Conservation (phyloP, 176 grass and related monocot genomes). For the Aegilops bicornis region DNA sequence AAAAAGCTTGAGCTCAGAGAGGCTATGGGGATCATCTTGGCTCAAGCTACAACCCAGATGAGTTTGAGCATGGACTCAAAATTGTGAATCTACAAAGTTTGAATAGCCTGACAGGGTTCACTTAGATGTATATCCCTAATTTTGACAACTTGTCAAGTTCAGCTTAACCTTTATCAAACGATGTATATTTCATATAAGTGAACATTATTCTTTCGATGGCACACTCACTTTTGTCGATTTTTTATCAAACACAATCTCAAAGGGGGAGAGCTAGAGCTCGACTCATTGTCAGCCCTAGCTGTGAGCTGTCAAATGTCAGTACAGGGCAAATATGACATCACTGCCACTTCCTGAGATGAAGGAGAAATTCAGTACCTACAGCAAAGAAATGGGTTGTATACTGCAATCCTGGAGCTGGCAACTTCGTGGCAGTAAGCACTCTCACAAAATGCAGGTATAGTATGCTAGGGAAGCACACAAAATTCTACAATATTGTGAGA, state of each 20-base stretch:
- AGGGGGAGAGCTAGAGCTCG: not conserved
- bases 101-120: not conserved
- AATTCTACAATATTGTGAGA: not conserved
- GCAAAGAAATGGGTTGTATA: not conserved
- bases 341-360: not conserved
- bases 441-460: not conserved
- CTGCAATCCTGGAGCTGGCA: not conserved
- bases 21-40: not conserved
- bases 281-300: not conserved
- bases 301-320: not conserved
- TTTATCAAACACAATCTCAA: not conserved
- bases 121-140: not conserved
- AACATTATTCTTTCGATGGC: not conserved
- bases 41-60: not conserved
- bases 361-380: not conserved
- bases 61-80: not conserved
- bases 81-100: not conserved
- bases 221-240: not conserved
- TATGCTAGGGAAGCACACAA: not conserved
- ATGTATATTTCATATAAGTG: not conserved
- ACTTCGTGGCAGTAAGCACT: not conserved
- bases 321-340: not conserved
- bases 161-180: not conserved
- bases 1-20: slow-evolving; percentile 5
- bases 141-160: not conserved